Evolutionary conservation across 2,329 filamentous ascomycete genomes (phyloP).

Genomic region (Colletotrichum zoysiae): DNA sequence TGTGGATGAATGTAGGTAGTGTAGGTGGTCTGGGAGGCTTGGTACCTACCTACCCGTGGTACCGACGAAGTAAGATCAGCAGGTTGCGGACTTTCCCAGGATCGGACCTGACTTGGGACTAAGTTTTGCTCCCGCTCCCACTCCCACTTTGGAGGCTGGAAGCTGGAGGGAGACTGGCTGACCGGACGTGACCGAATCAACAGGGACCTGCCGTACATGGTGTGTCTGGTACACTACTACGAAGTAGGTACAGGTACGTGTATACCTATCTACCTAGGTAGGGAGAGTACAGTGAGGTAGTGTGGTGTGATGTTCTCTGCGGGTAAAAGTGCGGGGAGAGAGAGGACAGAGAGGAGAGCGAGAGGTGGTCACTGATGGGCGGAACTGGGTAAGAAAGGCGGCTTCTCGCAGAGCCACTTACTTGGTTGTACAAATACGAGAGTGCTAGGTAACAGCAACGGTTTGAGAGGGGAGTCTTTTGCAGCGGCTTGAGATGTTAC

Average conservation of each 20-base stretch:
- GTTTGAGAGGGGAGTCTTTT: background rate
- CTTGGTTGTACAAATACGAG: constrained; percentile 7
- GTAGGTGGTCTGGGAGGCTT: background rate
- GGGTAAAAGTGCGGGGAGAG: constrained; percentile 22
- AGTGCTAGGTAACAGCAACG: constrained; percentile 4
- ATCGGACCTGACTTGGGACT: background rate
- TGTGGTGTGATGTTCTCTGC: background rate
- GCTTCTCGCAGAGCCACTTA: constrained; percentile 12
- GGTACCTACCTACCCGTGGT: background rate
- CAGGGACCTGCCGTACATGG: constrained; percentile 8
- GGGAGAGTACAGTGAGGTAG: background rate
- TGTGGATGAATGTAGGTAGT: background rate
- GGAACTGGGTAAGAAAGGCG: constrained; percentile 12
- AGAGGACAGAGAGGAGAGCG: constrained; percentile 4
- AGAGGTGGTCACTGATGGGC: background rate
- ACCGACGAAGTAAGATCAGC: background rate
- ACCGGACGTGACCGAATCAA: constrained; percentile 13
- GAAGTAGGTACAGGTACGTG: too few relatives aligned
- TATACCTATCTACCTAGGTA: too few relatives aligned
- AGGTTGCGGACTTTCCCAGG: background rate
- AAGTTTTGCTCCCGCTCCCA: background rate
- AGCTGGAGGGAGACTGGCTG: constrained; percentile 4
- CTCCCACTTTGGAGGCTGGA: background rate
- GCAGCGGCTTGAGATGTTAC: background rate
- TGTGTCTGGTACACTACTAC: background rate